Base-by-base conservation (phyloP, 2,329 filamentous ascomycete species). In the Verticillium nonalfalfae region DNA sequence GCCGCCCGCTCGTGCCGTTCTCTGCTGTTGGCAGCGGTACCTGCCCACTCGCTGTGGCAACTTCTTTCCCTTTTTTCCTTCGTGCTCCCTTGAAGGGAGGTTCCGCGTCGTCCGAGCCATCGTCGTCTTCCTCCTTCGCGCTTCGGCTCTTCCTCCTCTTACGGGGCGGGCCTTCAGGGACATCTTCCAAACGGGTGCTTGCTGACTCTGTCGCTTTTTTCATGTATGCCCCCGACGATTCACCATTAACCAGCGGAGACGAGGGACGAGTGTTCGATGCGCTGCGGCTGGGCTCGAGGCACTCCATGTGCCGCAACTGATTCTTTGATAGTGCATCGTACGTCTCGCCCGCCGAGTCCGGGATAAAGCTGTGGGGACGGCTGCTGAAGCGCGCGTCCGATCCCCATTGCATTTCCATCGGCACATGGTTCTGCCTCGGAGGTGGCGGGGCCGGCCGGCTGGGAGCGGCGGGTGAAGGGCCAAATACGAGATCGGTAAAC, bases 351-450 rank as follows among this genome's bases (percentile, higher is more conserved):
- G 80, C 75, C 7, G 81, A 78, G 10, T 78, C 77, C 1, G 86
- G 82, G 7, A 84, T 75, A 67, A 87, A 91, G n/a, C 79, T 81
- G 66, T 85, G 83, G 6, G 79, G 71, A 26, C 75, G 73, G 63
- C 76, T 80, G 63, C 76, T 80, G 70, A 91, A 91, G 61, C 78
- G 84, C n/a, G 80, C 72, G 71, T 91, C 89, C 1, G 89, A 89
- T 10, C 89, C 89, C 83, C 86, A 91, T 64, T 84, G 83, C 55
- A 89, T 78, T 59, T 82, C 79, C 68, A 78, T 63, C 61, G 73
- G 71, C 59, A 70, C 74, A 39, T 73, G 73, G 68, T 50, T 61
- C 15, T 65, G 57, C 5, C 63, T 61, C 14, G 62, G 63, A n/a
- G 59, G 56, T n/a, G 58, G 50, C 4, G 58, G 40, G 7, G 45